phyloP scores from a whole-genome alignment of 768 basidiomycete genomes.

The Mycena filopes region DNA sequence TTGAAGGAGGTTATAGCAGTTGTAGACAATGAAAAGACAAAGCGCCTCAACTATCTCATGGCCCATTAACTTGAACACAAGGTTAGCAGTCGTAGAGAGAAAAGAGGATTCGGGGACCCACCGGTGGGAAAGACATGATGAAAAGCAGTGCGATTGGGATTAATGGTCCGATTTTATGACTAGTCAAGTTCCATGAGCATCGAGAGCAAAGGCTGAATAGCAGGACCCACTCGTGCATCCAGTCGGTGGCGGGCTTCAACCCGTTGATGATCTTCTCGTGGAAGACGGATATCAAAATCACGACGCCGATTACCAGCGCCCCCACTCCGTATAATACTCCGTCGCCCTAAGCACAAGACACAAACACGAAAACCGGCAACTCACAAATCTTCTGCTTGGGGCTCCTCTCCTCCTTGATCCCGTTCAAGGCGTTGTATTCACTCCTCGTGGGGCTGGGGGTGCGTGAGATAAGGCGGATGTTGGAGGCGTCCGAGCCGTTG shows the following conservation, averaged over 20 bases:
- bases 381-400: conserved; percentile 21
- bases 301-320: conserved; percentile 44
- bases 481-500: too few species aligned
- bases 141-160: conserved; percentile 70
- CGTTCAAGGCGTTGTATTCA: conserved; percentile 43
- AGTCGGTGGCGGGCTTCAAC: conserved; percentile 59
- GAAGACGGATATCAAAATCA: conserved; percentile 51
- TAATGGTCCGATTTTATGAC: conserved; percentile 54
- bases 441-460: conserved; percentile 52
- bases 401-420: conserved; percentile 5
- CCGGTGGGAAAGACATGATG: conserved; percentile 44
- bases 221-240: conserved; percentile 53
- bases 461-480: too few species aligned
- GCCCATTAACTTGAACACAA: conserved; percentile 62
- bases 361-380: not conserved
- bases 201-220: conserved; percentile 29
- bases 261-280: conserved; percentile 60
- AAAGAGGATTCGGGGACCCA: conserved; percentile 57
- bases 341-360: not conserved
- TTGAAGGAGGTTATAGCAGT: too few species aligned
- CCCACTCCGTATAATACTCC: conserved; percentile 40
- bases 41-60: conserved; percentile 43
- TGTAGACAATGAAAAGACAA: too few species aligned
- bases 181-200: conserved; percentile 24
- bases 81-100: too few species aligned